Evolutionary conservation across 345 rosid genomes (phyloP), one percentile per base, ranked within the genome.

Genomic region (Hypericum perforatum): DNA sequence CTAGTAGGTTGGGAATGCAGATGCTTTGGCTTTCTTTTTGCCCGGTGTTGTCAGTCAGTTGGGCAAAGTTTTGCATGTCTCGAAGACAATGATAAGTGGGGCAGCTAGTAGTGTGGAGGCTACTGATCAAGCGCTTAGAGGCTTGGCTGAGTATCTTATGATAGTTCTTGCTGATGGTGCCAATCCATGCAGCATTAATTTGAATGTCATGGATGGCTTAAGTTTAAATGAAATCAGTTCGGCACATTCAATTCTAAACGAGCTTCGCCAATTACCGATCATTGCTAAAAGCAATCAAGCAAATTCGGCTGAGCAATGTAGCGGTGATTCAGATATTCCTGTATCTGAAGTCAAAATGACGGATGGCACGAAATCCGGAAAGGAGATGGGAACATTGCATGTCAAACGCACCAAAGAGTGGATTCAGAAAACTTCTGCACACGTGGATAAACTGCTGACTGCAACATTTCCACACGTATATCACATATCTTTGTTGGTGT

Each of bases 1-100:
- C 54, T 54, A 75, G 67, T 72, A 87, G 96, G 81, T 91, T 58
- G 96, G 96, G 45, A 73, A 75, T 61, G 84, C 96, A 47, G 94
- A 87, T 77, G 85, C 85, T 39, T 69, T 91, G 76, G 95, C 90
- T 62, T 91, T 85, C 82, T 91, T 85, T 67, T 75, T 91, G 60
- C 98, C 98, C 63, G 98, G 95, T 62, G 94, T 82, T 59, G 79
- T 87, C 57, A 87, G 96, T 72, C 94, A 91, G 61, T 75, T 91
- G 65, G 67, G 77, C 32, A 85, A 83, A 74, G 96, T 87, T 55
- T 66, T 91, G 66, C 80, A 79, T 72, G 75, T 76, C 65, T 68
- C 95, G 6, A 85, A 82, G 61, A 67, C 78, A 52, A 80, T 83
- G 86, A 76, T 77, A 51, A 91, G 90, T 57, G 98, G 98, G 59